Conservation (phyloP, 306 rosid genomes). For the Pyrus communis region DNA sequence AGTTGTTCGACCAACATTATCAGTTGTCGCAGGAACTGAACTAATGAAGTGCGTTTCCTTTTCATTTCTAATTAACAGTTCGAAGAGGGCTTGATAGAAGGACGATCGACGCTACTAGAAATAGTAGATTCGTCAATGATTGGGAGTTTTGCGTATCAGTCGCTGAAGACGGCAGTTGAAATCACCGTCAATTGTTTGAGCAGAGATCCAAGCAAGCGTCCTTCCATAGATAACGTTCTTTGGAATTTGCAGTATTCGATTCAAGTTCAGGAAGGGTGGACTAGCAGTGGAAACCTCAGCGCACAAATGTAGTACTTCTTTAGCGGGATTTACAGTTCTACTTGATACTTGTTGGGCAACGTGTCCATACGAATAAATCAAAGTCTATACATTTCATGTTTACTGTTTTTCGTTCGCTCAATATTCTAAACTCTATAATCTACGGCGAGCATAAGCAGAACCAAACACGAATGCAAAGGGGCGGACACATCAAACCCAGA, state of each 20-base stretch:
- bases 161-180: constrained; percentile 57
- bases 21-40: too few species aligned
- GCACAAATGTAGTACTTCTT: constrained; percentile 21
- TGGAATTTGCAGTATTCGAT: constrained; percentile 89
- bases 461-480: too few species aligned
- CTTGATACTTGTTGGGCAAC: background rate
- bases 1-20: background rate
- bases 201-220: constrained; percentile 54
- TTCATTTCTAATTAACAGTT: constrained; percentile 30
- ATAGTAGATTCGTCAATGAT: constrained; percentile 37
- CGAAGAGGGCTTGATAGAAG: constrained; percentile 53
- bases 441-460: too few species aligned
- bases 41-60: too few species aligned
- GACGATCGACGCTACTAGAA: constrained; percentile 22
- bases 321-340: background rate
- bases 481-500: background rate
- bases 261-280: constrained; percentile 92
- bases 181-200: constrained; percentile 64
- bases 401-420: too few species aligned
- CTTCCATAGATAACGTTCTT: constrained; percentile 77
- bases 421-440: too few species aligned
- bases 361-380: constrained; percentile 10
- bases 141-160: constrained; percentile 60
- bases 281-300: constrained; percentile 69
- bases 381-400: too few species aligned